Percentiles rank a stretch among this genome's conserved stretches.
phyloP scores from a whole-genome alignment of 345 rosid species.

The Passiflora organensis region DNA sequence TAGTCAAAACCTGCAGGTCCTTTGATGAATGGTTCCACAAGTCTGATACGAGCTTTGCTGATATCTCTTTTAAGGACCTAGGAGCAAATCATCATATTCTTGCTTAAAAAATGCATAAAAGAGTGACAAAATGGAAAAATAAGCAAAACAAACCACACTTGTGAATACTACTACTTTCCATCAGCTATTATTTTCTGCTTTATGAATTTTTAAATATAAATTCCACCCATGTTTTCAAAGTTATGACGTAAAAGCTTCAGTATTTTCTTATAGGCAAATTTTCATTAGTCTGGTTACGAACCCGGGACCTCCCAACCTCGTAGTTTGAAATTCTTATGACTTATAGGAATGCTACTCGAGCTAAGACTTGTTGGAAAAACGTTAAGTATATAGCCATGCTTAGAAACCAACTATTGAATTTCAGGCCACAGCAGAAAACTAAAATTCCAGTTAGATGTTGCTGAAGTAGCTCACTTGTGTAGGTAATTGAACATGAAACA shows the following conservation, averaged over 20 bases:
- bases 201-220: too few relatives aligned
- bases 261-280: too few relatives aligned
- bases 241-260: too few relatives aligned
- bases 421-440: not conserved
- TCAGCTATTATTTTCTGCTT: too few relatives aligned
- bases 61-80: constrained; percentile 67
- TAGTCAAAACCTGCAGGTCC: constrained; percentile 79
- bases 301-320: too few relatives aligned
- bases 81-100: not conserved
- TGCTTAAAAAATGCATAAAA: not conserved
- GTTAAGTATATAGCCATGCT: not conserved
- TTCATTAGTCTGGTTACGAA: too few relatives aligned
- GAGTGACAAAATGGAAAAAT: not conserved
- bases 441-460: not conserved
- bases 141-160: not conserved
- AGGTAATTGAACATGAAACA: not conserved
- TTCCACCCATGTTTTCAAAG: too few relatives aligned
- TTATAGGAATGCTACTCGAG: too few relatives aligned
- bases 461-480: not conserved
- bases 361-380: not conserved
- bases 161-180: too few relatives aligned
- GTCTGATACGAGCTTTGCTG: constrained; percentile 59
- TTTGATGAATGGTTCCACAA: constrained; percentile 73
- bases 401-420: not conserved
- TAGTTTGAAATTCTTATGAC: too few relatives aligned